Base-by-base conservation (phyloP, 495 filamentous ascomycete genomes). In the Penicillium ucsense region DNA sequence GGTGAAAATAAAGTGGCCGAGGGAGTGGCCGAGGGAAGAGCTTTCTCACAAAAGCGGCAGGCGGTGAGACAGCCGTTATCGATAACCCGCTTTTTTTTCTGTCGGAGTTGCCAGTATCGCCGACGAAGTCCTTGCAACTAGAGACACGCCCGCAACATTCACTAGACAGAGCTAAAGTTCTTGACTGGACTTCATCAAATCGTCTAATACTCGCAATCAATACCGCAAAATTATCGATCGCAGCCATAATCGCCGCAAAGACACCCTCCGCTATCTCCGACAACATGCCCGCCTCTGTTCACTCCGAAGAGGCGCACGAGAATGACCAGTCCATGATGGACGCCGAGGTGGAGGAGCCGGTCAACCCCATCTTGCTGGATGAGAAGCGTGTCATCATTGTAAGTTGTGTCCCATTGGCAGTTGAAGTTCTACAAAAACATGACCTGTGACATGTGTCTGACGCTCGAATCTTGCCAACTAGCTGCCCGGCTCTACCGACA, bases 401-500 rank as follows among this genome's bases (percentile, higher is more conserved):
- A 51, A 54, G 78, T 70, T n/a, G 11, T 9, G 12, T 38, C 39
- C 12, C 48, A 34, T 29, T 30, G 41, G 29, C 4, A 31, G 11
- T 7, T 20, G 20, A 20, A 20, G 20, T 20, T 20, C 20, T 20
- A 20, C 20, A 20, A 20, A 2, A 2, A 20, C 20, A 20, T 20
- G 20, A 20, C 20, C 20, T 34, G n/a, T 11, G 31, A 43, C n/a
- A 43, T 32, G 1, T 34, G 2, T 43, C 31, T 43, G 12, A 43
- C 41, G 34, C 8, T 43, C 35, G n/a, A 4, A 10, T 7, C 31
- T 8, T 34, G 45, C 20, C 20, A 20, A 20, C 37, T 46, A 87
- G 85, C 67, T 89, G 38, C 81, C 84, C 51, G 84, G 85, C 35
- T 81, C 82, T 42, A 79, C 79, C 36, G 79, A 81, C 38, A 86